Conservation (phyloP, 1,139 yeast species). For the Blastobotrys arbuscula region DNA sequence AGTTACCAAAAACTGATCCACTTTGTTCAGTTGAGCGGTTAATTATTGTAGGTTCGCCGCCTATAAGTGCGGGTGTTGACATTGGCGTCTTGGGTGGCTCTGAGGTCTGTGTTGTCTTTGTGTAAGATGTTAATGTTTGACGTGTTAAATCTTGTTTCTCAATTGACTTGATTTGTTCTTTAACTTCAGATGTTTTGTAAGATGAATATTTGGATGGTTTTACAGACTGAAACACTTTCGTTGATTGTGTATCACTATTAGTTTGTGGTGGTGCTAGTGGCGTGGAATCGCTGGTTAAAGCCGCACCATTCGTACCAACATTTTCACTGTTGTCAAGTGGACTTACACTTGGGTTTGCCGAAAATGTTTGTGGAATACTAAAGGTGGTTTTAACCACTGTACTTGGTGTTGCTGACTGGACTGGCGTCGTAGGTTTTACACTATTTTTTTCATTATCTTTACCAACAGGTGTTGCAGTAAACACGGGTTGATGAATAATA, state of each 20-base stretch:
- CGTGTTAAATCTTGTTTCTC: not conserved
- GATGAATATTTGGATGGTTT: too few relatives aligned
- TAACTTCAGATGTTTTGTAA: too few relatives aligned
- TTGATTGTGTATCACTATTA: too few relatives aligned
- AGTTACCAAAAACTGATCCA: not conserved
- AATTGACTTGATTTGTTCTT: not conserved
- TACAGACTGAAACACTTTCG: too few relatives aligned
- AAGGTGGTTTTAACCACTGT: too few relatives aligned
- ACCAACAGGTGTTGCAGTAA: not conserved
- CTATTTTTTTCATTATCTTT: not conserved
- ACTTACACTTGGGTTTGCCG: too few relatives aligned
- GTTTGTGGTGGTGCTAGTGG: too few relatives aligned
- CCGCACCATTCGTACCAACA: too few relatives aligned
- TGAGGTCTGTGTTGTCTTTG: not conserved
- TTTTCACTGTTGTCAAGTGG: too few relatives aligned
- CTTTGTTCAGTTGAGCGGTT: not conserved
- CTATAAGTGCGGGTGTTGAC: not conserved
- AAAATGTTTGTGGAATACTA: too few relatives aligned
- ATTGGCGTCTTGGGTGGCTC: not conserved
- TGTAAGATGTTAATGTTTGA: not conserved
- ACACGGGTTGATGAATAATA: not conserved
- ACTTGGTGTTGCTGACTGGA: too few relatives aligned
- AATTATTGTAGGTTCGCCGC: not conserved
- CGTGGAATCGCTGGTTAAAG: too few relatives aligned
- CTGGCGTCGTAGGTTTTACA: not conserved